A percentile compares a stretch with the other conserved stretches of the same genome.
phyloP scores from a whole-genome alignment of 768 basidiomycete genomes.

The Myochromella boudieri region DNA sequence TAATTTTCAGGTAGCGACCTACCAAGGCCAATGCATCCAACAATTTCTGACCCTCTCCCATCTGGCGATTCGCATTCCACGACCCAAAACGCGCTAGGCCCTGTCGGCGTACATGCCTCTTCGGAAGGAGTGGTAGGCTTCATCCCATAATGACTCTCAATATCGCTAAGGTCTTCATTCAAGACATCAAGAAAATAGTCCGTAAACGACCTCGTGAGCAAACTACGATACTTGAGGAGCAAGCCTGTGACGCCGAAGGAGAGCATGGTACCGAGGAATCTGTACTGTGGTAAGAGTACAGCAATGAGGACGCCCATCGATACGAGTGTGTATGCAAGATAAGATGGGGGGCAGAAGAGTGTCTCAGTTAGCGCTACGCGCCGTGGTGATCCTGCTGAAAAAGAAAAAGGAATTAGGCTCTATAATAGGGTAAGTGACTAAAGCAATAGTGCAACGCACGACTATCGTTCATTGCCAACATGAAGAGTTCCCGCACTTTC shows the following conservation, averaged over 20 bases:
- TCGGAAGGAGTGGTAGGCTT: not conserved
- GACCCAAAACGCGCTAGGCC: conserved; percentile 8
- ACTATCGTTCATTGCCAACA: not conserved
- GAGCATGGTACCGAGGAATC: not conserved
- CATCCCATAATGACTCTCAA: not conserved
- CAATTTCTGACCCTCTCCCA: not conserved
- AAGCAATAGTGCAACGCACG: too few species aligned
- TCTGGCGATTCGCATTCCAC: conserved; percentile 1
- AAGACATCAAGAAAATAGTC: not conserved
- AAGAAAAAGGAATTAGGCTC: too few species aligned
- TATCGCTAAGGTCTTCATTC: not conserved
- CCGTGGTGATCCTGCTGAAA: not conserved
- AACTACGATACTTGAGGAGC: not conserved
- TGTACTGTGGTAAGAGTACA: not conserved
- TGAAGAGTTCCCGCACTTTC: not conserved
- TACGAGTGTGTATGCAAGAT: not conserved
- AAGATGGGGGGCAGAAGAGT: not conserved
- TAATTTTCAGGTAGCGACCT: too few species aligned
- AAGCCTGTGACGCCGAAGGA: not conserved
- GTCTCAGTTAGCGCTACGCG: not conserved
- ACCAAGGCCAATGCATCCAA: conserved; percentile 17
- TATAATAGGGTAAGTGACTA: too few species aligned
- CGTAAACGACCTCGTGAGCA: conserved; percentile 6
- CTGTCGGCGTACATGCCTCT: not conserved
- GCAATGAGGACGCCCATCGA: not conserved